Evolutionary conservation across 1,139 yeast genomes (phyloP).

Genomic region (Zhuliangozyma parablackwelliae): DNA sequence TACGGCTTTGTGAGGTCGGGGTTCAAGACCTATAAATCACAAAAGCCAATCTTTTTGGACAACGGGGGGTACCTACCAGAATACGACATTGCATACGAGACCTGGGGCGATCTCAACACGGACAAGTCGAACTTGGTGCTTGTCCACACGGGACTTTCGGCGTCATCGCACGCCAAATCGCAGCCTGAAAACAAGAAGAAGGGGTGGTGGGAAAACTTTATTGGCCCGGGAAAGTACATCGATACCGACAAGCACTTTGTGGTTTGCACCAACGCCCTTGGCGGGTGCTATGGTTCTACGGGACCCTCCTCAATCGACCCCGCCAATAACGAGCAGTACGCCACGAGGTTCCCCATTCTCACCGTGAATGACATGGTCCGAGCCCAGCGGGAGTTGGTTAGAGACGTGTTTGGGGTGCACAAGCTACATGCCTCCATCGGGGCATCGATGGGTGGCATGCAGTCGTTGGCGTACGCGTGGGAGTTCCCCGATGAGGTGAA

Average conservation of each 20-base stretch:
- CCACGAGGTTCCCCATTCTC: constrained; percentile 81
- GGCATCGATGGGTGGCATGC: constrained; percentile 98
- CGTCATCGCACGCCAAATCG: constrained; percentile 92
- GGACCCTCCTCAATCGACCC: constrained; percentile 88
- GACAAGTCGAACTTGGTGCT: constrained; percentile 68
- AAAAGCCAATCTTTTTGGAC: constrained; percentile 65
- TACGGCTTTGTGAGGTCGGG: constrained; percentile 71
- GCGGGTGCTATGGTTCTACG: constrained; percentile 93
- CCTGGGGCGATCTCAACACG: constrained; percentile 69
- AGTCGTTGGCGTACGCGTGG: constrained; percentile 79
- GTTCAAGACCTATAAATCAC: constrained; percentile 52
- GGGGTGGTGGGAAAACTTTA: constrained; percentile 97
- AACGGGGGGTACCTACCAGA: constrained; percentile 76
- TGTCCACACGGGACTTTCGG: constrained; percentile 87
- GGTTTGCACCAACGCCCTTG: constrained; percentile 85
- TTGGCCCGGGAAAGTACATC: constrained; percentile 75
- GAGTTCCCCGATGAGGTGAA: constrained; percentile 77
- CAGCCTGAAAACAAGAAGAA: constrained; percentile 63
- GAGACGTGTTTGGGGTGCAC: constrained; percentile 54
- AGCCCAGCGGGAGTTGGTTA: constrained; percentile 71
- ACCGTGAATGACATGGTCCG: constrained; percentile 88
- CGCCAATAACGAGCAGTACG: constrained; percentile 61
- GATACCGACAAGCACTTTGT: constrained; percentile 81
- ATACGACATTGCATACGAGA: constrained; percentile 81
- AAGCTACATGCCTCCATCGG: constrained; percentile 80